Evolutionary conservation across 306 rosid species (phyloP).

Genomic region (Lathyrus tuberosus): DNA sequence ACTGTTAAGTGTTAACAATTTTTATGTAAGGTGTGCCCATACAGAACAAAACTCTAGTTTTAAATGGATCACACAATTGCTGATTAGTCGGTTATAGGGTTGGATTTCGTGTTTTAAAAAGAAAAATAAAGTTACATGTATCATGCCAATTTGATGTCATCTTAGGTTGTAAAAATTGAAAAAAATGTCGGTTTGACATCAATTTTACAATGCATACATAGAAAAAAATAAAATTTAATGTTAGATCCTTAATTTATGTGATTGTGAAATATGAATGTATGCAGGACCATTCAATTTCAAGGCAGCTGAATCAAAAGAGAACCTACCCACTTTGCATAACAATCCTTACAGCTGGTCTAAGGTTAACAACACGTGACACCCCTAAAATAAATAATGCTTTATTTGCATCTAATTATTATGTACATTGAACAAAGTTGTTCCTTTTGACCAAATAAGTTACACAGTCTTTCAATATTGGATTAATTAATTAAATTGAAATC

Average conservation of each 20-base stretch:
- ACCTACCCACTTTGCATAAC: constrained; percentile 63
- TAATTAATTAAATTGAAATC: neutral
- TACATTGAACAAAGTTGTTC: neutral
- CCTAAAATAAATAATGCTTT: neutral
- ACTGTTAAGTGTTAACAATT: too few relatives aligned
- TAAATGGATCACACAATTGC: too few relatives aligned
- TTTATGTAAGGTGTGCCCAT: too few relatives aligned
- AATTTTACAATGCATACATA: neutral
- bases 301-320: constrained; percentile 52
- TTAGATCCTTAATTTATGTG: neutral
- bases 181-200: neutral
- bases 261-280: constrained; percentile 30
- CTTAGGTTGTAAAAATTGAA: neutral
- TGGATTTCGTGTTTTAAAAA: too few relatives aligned
- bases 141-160: neutral
- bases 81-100: too few relatives aligned
- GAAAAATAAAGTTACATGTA: neutral
- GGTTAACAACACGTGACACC: constrained; percentile 43
- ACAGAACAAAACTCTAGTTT: too few relatives aligned
- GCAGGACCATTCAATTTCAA: constrained; percentile 90
- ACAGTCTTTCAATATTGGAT: neutral
- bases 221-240: neutral
- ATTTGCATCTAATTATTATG: neutral
- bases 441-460: neutral
- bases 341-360: constrained; percentile 94